Evolutionary conservation across 441 rosid genomes (phyloP).

Genomic region (Dalechampia spathulata): DNA sequence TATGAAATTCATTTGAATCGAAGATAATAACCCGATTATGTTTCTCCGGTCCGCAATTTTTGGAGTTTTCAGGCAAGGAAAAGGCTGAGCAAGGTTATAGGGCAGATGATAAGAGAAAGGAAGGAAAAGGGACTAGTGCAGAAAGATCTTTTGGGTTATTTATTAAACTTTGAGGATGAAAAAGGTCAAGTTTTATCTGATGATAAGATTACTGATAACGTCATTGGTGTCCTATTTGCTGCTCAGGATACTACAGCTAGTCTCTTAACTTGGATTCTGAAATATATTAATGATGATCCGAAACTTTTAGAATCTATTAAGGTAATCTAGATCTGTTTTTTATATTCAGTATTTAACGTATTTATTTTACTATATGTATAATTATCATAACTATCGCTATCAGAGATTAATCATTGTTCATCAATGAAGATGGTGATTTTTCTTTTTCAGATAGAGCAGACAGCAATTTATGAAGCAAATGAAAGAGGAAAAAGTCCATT

Average conservation of each 20-base stretch:
- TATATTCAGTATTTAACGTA: no score
- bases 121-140: conserved; percentile 45
- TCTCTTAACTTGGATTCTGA: conserved; percentile 80
- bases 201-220: conserved; percentile 65
- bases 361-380: no score
- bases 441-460: conserved; percentile 68
- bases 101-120: conserved; percentile 52
- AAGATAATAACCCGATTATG: not conserved
- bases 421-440: not conserved
- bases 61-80: conserved; percentile 56
- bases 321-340: conserved; percentile 35
- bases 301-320: conserved; percentile 62
- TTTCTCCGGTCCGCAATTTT: not conserved
- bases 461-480: conserved; percentile 38
- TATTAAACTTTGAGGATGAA: conserved; percentile 45
- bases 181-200: conserved; percentile 36
- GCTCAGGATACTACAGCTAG: conserved; percentile 97
- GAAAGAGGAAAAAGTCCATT: conserved; percentile 42
- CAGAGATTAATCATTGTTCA: not conserved
- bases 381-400: no score
- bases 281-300: conserved; percentile 60
- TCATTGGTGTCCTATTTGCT: conserved; percentile 86
- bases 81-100: conserved; percentile 39
- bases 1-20: no score
- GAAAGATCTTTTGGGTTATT: conserved; percentile 48